Evolutionary conservation across 2,329 filamentous ascomycete genomes (phyloP).

Genomic region (Fusarium marasasianum): DNA sequence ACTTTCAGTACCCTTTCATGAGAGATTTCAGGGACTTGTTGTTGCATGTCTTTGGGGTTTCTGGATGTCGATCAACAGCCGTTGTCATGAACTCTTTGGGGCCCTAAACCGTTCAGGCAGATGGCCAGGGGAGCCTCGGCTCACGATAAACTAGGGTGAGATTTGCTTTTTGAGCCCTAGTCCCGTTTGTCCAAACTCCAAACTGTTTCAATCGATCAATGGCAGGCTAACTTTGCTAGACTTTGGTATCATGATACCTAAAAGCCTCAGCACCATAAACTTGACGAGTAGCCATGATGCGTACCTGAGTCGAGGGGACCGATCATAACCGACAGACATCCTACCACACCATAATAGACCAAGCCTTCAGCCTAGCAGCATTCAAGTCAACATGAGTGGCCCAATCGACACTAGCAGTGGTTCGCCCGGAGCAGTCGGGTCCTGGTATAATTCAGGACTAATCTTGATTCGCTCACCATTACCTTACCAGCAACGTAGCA

Average conservation of each 20-base stretch:
- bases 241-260: background rate
- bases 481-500: conserved; percentile 38
- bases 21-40: conserved; percentile 17
- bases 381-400: background rate
- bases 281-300: conserved; percentile 6
- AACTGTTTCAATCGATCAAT: background rate
- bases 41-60: conserved; percentile 4
- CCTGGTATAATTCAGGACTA: background rate
- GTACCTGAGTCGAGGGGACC: conserved; percentile 14
- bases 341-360: conserved; percentile 1
- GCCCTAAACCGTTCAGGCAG: conserved; percentile 2
- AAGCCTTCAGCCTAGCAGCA: conserved; percentile 3
- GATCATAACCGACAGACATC: conserved; percentile 25
- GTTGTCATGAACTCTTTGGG: conserved; percentile 17
- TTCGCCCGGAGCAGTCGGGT: conserved; percentile 30
- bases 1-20: conserved; percentile 1
- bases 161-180: conserved; percentile 25
- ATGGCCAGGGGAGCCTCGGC: conserved; percentile 19
- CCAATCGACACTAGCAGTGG: conserved; percentile 21
- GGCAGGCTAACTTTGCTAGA: background rate
- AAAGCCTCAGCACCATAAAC: background rate
- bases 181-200: background rate
- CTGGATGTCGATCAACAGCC: conserved; percentile 15
- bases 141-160: conserved; percentile 5
- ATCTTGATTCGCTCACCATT: conserved; percentile 28